Evolutionary conservation across 2,329 filamentous ascomycete species (phyloP).

Genomic region (Onygenales sp.): DNA sequence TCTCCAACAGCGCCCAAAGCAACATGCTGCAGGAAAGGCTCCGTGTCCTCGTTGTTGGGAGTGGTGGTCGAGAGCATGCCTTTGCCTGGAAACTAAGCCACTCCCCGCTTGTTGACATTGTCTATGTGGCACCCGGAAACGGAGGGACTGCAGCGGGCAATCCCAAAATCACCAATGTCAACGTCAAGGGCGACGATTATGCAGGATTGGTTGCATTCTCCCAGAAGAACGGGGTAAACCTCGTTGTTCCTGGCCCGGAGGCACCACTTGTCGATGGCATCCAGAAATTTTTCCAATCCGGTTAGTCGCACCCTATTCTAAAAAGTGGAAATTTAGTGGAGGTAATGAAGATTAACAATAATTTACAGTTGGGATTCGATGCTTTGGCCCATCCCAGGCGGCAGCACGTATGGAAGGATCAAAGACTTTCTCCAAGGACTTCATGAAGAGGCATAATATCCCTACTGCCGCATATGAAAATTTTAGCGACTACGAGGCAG

Average conservation of each 20-base stretch:
- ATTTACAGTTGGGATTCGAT: conserved; percentile 55
- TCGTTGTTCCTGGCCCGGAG: conserved; percentile 86
- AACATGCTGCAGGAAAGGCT: conserved; percentile 41
- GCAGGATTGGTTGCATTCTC: conserved; percentile 66
- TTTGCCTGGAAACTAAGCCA: conserved; percentile 89
- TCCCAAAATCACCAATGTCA: conserved; percentile 62
- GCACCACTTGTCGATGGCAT: conserved; percentile 89
- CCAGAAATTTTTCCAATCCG: conserved; percentile 65
- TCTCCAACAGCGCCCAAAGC: conserved; percentile 9
- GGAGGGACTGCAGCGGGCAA: conserved; percentile 65
- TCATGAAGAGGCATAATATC: conserved; percentile 85
- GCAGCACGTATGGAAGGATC: conserved; percentile 90
- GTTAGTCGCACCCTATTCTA: conserved; percentile 20
- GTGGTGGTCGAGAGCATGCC: conserved; percentile 89
- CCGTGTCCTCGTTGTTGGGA: conserved; percentile 77
- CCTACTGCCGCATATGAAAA: conserved; percentile 87
- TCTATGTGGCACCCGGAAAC: conserved; percentile 65
- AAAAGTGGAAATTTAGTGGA: neutral
- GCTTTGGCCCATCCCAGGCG: conserved; percentile 75
- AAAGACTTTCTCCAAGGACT: conserved; percentile 96
- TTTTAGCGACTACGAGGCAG: conserved; percentile 67
- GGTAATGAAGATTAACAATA: neutral
- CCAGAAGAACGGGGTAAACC: conserved; percentile 61
- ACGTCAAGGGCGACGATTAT: conserved; percentile 68
- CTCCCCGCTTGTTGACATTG: conserved; percentile 66